Evolutionary conservation across 352 stramenopile species (phyloP).

Genomic region (Sclerospora graminicola): DNA sequence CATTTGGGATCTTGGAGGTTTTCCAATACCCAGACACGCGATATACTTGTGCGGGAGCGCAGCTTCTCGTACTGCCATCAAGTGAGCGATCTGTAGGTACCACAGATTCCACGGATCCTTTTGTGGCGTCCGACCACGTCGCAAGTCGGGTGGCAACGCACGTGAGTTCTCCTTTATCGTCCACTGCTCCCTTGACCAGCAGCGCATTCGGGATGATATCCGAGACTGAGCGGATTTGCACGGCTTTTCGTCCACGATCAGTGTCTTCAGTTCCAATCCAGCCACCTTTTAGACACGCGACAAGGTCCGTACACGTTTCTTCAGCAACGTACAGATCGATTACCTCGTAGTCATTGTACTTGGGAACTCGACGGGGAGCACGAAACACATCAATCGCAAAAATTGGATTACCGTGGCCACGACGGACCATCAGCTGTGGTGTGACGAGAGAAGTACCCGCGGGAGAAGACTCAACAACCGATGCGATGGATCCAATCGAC

Average conservation of each 20-base stretch:
- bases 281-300: conserved; percentile 37
- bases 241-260: conserved; percentile 47
- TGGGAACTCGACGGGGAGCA: conserved; percentile 68
- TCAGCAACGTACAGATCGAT: conserved; percentile 49
- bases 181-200: conserved; percentile 49
- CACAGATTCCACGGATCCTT: conserved; percentile 7
- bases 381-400: conserved; percentile 83
- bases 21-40: conserved; percentile 70
- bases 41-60: conserved; percentile 21
- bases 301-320: conserved; percentile 5
- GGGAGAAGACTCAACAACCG: conserved; percentile 1
- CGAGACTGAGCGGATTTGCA: conserved; percentile 56
- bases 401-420: conserved; percentile 79
- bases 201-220: conserved; percentile 38
- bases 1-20: conserved; percentile 45
- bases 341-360: conserved; percentile 85
- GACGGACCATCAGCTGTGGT: conserved; percentile 58
- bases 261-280: conserved; percentile 73
- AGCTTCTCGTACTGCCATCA: neutral
- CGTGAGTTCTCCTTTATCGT: conserved; percentile 61
- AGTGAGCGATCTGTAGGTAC: conserved; percentile 5
- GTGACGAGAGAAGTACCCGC: conserved; percentile 8
- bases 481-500: conserved; percentile 42
- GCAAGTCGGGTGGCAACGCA: conserved; percentile 39
- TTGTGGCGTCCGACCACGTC: conserved; percentile 31